Percentiles rank a stretch among this genome's conserved stretches.
phyloP scores from a whole-genome alignment of 2,329 filamentous ascomycete genomes.

The Epichloe festucae region DNA sequence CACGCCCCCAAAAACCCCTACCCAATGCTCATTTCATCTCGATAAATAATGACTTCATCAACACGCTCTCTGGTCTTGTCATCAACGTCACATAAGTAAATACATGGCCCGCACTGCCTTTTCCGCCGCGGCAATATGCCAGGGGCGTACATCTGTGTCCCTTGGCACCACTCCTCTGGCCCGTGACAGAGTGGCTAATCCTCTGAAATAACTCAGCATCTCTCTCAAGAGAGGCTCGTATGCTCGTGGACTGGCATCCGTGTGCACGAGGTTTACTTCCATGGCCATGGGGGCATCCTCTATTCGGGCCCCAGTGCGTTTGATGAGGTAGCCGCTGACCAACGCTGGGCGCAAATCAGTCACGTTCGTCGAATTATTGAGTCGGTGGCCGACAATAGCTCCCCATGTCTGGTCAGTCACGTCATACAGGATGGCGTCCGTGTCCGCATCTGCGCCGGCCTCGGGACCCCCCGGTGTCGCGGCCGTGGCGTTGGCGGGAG shows the following conservation, averaged over 20 bases:
- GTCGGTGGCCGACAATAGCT: constrained; percentile 52
- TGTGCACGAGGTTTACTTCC: constrained; percentile 51
- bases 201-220: constrained; percentile 55
- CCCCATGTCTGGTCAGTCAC: constrained; percentile 66
- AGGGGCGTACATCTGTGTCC: constrained; percentile 53
- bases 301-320: constrained; percentile 40
- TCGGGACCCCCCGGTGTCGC: constrained; percentile 34
- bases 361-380: constrained; percentile 45
- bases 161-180: constrained; percentile 49
- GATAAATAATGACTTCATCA: neutral
- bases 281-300: constrained; percentile 48
- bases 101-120: constrained; percentile 55
- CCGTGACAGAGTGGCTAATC: constrained; percentile 54
- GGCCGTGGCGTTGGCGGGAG: constrained; percentile 31
- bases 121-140: constrained; percentile 63
- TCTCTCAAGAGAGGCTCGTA: constrained; percentile 58
- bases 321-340: constrained; percentile 53
- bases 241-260: constrained; percentile 35
- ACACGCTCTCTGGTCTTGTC: constrained; percentile 9
- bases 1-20: neutral
- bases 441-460: constrained; percentile 26
- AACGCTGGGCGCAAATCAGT: constrained; percentile 44
- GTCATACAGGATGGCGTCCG: constrained; percentile 58
- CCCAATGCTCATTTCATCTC: neutral
- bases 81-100: constrained; percentile 41